Base-by-base conservation (phyloP, 1,284 basidiomycete species). In the Puccinia sorghi region DNA sequence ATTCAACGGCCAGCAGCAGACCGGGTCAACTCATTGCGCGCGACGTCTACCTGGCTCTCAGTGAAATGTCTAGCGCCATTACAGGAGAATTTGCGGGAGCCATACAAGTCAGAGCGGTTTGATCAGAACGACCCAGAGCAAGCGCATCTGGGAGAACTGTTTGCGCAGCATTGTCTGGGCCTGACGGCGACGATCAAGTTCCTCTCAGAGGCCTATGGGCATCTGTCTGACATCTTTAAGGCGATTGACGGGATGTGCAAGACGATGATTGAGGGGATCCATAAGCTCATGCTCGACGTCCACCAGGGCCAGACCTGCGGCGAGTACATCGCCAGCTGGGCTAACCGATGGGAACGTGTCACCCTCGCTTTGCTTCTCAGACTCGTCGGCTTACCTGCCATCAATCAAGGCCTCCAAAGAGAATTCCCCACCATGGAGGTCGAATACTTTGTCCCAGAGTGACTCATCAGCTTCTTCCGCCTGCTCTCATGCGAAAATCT, bases 261-360 rank as follows among this genome's bases (percentile, higher is more conserved):
- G 57, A 78, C 76, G 9, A 71, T 78, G 66, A 46, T 78, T 13
- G 67, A 78, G 39, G 54, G 67, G 12, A 37, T 78, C 15, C 46
- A 70, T 46, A 78, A 78, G 25, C n/a, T 78, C n/a, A 57, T 69
- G 66, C 52, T 22, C 27, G 75, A 78, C 5, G 64, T 78, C 37
- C 56, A 78, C 50, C 37, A 43, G 1, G 75, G 54, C 22, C 56
- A 39, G 37, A 78, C 66, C 15, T 70, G 64, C n/a, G 66, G 25
- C 20, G 75, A 78, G 57, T 78, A 71, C 37, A 70, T 78, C n/a
- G 66, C 75, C 32, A 48, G 50, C 25, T 78, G 75, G 75, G 66
- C 56, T 59, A 63, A 43, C 37, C 52, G 67, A 17, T 78, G 76
- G 76, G 76, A 78, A 64, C 41, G 56, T 41, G 76, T 69, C 25